A percentile compares a stretch with the other conserved stretches of the same genome.
These are phyloP conservation scores for Emericellopsis atlantica DNA, from an alignment of 2,329 filamentous ascomycete species.

Conservation along the genomic window DNA sequence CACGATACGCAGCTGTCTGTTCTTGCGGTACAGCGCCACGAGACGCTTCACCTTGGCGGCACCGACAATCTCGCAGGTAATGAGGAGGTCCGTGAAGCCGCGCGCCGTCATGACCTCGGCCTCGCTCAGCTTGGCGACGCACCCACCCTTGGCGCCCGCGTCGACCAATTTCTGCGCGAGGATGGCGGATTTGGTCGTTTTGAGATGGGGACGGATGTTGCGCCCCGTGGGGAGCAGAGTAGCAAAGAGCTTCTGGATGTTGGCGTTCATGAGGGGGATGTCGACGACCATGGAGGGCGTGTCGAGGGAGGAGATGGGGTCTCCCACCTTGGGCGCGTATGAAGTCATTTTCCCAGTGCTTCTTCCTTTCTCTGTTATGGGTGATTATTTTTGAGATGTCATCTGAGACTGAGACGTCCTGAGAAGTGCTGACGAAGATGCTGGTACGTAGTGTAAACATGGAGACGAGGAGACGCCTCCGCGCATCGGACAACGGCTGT, in stretches of 20 bases:
- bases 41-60: conserved; percentile 29
- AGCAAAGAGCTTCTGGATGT: conserved; percentile 32
- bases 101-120: conserved; percentile 26
- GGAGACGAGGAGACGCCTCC: no score
- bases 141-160: conserved; percentile 35
- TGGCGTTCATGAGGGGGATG: conserved; percentile 35
- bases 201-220: conserved; percentile 35
- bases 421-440: no score
- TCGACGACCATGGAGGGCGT: conserved; percentile 44
- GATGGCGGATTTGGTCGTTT: conserved; percentile 35
- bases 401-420: no score
- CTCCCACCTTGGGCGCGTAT: conserved; percentile 4
- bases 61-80: conserved; percentile 37
- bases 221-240: conserved; percentile 30
- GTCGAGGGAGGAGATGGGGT: conserved; percentile 22
- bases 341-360: not conserved
- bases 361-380: no score
- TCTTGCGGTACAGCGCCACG: conserved; percentile 26
- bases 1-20: conserved; percentile 27
- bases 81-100: conserved; percentile 34
- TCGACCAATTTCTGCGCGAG: conserved; percentile 28
- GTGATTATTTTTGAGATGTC: no score
- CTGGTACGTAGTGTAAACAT: no score
- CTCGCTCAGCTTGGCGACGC: conserved; percentile 37
- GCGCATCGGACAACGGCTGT: no score